phyloP scores from a whole-genome alignment of 768 basidiomycete genomes.

The Lactarius trivialis region DNA sequence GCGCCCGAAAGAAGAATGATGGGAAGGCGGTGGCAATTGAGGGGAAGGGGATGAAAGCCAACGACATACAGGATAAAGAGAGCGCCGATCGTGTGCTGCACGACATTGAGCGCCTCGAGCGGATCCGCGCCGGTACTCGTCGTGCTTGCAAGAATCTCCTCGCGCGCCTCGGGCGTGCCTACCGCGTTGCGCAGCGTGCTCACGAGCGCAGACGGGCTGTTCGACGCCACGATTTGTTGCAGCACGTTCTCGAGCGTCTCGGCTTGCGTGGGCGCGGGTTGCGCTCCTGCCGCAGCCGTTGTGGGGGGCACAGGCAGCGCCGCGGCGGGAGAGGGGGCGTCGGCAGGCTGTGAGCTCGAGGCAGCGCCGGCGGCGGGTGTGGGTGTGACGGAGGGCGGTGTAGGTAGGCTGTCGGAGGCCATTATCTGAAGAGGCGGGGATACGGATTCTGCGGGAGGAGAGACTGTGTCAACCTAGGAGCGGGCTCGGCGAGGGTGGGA shows the following conservation, averaged over 20 bases:
- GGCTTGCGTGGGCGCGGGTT: neutral
- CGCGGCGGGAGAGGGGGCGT: neutral
- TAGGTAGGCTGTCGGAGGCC: slow-evolving; percentile 15
- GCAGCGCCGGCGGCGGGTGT: neutral
- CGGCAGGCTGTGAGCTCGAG: slow-evolving; percentile 6
- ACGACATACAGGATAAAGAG: slow-evolving; percentile 16
- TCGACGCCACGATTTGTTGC: slow-evolving; percentile 10
- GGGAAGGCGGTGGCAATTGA: neutral
- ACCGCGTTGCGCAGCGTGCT: neutral
- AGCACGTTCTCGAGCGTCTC: slow-evolving; percentile 8
- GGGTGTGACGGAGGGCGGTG: slow-evolving; percentile 8
- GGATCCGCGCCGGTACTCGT: slow-evolving; percentile 12
- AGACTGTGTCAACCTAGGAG: neutral
- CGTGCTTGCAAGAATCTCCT: neutral
- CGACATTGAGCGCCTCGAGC: slow-evolving; percentile 13
- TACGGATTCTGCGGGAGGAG: neutral
- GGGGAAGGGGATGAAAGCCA: neutral
- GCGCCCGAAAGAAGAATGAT: neutral
- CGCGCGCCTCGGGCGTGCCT: slow-evolving; percentile 5
- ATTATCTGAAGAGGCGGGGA: neutral
- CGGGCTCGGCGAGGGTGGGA: neutral
- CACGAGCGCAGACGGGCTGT: slow-evolving; percentile 2
- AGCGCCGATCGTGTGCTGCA: slow-evolving; percentile 11
- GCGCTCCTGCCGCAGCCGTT: neutral
- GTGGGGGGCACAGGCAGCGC: neutral